Percentiles rank a stretch among this genome's conserved stretches.
phyloP scores from a whole-genome alignment of 148 eudicot species.

The Vaccinium vitisidaea region DNA sequence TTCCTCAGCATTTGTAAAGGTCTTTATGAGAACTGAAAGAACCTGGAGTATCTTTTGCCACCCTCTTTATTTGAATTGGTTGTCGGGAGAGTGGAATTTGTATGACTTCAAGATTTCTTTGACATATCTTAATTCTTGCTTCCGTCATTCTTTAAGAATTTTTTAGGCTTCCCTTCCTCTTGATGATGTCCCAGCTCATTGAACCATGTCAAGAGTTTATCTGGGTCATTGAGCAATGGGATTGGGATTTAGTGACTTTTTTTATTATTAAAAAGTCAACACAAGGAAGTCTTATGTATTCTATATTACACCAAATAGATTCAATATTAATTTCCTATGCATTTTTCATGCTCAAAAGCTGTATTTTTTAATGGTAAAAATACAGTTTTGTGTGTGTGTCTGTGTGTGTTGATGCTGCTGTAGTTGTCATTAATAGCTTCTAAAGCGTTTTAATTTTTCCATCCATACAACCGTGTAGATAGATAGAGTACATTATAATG shows the following conservation, averaged over 20 bases:
- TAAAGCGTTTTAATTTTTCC: neutral
- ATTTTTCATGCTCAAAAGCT: constrained; percentile 3
- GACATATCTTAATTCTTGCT: neutral
- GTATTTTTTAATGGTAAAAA: neutral
- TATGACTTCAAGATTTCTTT: neutral
- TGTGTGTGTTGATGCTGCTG: neutral
- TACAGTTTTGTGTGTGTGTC: neutral
- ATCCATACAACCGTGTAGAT: neutral
- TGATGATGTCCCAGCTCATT: neutral
- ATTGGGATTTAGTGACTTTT: neutral
- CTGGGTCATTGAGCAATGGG: neutral
- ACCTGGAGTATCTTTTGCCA: neutral
- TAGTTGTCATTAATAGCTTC: neutral
- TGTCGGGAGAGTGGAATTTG: neutral
- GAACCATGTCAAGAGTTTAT: neutral
- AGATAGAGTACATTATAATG: neutral
- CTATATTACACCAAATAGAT: neutral
- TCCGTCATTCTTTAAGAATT: neutral
- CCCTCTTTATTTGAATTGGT: neutral
- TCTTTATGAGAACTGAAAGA: neutral
- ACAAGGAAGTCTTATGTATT: neutral
- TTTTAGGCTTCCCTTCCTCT: neutral
- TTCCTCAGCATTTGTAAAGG: neutral
- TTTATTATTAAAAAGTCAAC: neutral
- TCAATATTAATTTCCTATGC: neutral